phyloP scores from a whole-genome alignment of 2,329 filamentous ascomycete species.

The Akanthomyces uredinophilus region DNA sequence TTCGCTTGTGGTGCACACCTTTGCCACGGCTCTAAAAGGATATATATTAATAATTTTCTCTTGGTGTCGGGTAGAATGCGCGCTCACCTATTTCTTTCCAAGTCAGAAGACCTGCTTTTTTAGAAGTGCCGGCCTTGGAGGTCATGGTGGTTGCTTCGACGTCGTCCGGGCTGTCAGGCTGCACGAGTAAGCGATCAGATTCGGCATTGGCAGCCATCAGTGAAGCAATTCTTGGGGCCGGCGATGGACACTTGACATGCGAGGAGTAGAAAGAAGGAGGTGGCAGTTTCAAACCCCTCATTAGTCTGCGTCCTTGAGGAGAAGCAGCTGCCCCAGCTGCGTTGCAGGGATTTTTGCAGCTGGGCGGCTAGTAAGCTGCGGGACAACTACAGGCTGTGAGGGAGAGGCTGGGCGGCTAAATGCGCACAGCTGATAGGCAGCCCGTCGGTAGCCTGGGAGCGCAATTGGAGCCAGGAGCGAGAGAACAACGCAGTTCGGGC shows the following conservation, averaged over 20 bases:
- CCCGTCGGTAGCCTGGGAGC: too few species aligned
- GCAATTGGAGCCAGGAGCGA: too few species aligned
- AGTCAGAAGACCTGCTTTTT: constrained; percentile 5
- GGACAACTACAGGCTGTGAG: not conserved
- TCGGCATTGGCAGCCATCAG: not conserved
- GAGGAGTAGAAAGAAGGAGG: not conserved
- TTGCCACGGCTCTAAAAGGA: constrained; percentile 17
- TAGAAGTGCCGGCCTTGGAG: not conserved
- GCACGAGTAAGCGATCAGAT: not conserved
- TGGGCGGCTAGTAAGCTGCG: not conserved
- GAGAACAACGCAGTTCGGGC: too few species aligned
- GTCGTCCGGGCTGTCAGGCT: not conserved
- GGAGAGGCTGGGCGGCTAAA: not conserved
- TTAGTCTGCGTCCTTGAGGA: not conserved
- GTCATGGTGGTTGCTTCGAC: not conserved
- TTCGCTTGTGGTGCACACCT: constrained; percentile 2
- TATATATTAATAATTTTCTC: not conserved
- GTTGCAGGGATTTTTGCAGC: not conserved
- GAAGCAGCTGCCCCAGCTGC: not conserved
- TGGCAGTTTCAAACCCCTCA: not conserved
- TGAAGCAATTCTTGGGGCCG: not conserved
- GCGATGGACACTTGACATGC: not conserved
- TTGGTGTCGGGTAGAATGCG: not conserved
- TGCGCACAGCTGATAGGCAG: not conserved
- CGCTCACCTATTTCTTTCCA: constrained; percentile 16